A percentile compares a stretch with the other conserved stretches of the same genome.
Evolutionary conservation across 768 basidiomycete genomes (phyloP).

Genomic region (Atractiella rhizophila): DNA sequence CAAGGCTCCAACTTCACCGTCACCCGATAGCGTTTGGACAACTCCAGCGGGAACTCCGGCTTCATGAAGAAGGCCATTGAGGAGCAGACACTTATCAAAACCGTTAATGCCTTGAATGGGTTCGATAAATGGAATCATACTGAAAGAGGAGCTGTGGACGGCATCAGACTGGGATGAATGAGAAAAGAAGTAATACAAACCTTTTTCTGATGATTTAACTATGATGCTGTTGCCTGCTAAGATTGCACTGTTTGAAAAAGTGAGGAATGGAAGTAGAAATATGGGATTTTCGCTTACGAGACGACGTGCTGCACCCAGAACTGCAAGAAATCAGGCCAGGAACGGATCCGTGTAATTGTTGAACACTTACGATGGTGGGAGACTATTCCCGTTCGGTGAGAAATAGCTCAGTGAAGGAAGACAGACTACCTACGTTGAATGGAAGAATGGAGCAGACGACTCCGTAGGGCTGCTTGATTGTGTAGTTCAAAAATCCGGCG

Average conservation of each 20-base stretch:
- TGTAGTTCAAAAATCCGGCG: constrained; percentile 3
- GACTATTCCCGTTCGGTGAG: too few relatives aligned
- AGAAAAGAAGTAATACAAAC: neutral
- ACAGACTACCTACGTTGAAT: neutral
- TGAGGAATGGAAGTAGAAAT: too few relatives aligned
- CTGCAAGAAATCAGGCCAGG: too few relatives aligned
- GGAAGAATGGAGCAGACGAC: neutral
- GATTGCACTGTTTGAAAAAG: constrained; percentile 13
- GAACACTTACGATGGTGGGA: too few relatives aligned
- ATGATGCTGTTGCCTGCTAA: constrained; percentile 16
- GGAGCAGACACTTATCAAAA: too few relatives aligned
- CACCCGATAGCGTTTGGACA: constrained; percentile 11
- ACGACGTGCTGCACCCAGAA: too few relatives aligned
- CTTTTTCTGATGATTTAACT: constrained; percentile 13
- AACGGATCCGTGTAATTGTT: too few relatives aligned
- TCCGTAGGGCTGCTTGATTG: neutral
- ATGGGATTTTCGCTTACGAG: too few relatives aligned
- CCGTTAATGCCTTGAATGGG: too few relatives aligned
- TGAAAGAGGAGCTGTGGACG: neutral
- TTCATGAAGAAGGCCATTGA: constrained; percentile 6
- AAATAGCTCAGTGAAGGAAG: neutral
- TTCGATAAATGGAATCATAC: too few relatives aligned
- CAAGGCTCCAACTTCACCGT: constrained; percentile 9
- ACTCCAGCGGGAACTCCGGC: constrained; percentile 16
- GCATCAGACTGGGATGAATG: neutral